Percentiles rank a stretch among this genome's conserved stretches.
phyloP scores from a whole-genome alignment of 768 basidiomycete species.

The Pleurotus platypus region DNA sequence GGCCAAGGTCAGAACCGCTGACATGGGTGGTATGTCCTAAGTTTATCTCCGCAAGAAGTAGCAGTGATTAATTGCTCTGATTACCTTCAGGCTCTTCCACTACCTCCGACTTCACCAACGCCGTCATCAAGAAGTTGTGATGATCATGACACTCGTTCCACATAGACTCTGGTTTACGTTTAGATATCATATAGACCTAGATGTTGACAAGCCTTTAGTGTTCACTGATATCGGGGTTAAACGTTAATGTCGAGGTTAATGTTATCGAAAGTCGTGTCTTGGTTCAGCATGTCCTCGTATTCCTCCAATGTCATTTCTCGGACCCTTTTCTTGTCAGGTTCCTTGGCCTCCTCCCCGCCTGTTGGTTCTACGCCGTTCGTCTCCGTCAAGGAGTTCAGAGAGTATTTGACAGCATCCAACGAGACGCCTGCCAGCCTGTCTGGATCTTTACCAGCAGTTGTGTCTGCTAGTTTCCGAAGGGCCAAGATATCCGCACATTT shows the following conservation, averaged over 20 bases:
- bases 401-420: constrained; percentile 15
- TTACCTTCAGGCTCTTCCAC: constrained; percentile 65
- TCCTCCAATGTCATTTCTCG: constrained; percentile 42
- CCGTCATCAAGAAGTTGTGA: constrained; percentile 79
- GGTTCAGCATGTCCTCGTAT: constrained; percentile 48
- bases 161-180: background rate
- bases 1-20: constrained; percentile 86
- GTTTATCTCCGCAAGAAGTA: background rate
- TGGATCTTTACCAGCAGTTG: constrained; percentile 10
- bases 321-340: constrained; percentile 36
- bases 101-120: constrained; percentile 93
- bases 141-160: background rate
- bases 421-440: constrained; percentile 10
- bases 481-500: constrained; percentile 65
- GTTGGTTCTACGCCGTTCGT: constrained; percentile 3
- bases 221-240: constrained; percentile 14
- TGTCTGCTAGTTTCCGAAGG: constrained; percentile 36
- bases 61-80: constrained; percentile 7
- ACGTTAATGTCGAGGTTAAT: constrained; percentile 27
- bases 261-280: constrained; percentile 42
- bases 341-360: constrained; percentile 13
- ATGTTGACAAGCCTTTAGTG: constrained; percentile 7
- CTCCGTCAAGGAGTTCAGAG: background rate
- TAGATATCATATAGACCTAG: constrained; percentile 14
- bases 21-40: constrained; percentile 80